These are phyloP conservation scores for Drosera capensis DNA, from an alignment of 148 eudicot genomes.

Conservation along the genomic window DNA sequence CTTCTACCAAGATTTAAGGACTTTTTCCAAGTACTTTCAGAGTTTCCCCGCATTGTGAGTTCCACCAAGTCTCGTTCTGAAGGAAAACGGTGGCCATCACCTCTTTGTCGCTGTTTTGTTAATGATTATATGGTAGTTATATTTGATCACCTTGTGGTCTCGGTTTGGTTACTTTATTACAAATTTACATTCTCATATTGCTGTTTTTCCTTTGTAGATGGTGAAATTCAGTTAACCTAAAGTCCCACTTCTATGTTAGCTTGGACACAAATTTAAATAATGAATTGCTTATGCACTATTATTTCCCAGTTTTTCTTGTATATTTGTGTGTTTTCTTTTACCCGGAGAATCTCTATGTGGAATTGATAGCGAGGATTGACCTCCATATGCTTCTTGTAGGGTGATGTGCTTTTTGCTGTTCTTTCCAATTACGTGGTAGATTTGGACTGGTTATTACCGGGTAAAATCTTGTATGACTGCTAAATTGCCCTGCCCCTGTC, in stretches of 20 bases:
- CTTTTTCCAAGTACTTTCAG: no score
- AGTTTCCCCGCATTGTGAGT: no score
- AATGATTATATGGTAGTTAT: no score
- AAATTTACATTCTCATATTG: not conserved
- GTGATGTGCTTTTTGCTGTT: conserved; percentile 60
- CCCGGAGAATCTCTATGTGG: not conserved
- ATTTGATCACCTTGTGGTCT: not conserved
- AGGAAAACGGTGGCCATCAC: no score
- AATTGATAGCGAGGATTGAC: not conserved
- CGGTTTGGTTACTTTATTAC: not conserved
- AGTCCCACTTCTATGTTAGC: not conserved
- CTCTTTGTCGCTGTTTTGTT: no score
- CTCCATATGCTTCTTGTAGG: conserved; percentile 30
- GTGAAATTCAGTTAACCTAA: not conserved
- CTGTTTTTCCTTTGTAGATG: not conserved
- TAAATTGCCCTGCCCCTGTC: not conserved
- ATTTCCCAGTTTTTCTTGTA: no score
- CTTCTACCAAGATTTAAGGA: not conserved
- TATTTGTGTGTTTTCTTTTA: not conserved
- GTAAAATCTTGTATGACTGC: conserved; percentile 15
- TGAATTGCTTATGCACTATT: not conserved
- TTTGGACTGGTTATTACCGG: conserved; percentile 81
- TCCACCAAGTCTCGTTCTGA: no score
- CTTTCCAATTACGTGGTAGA: conserved; percentile 98
- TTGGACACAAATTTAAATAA: not conserved